A percentile compares a stretch with the other conserved stretches of the same genome.
Evolutionary conservation across 768 basidiomycete species (phyloP).

Genomic region (Bullera alba): DNA sequence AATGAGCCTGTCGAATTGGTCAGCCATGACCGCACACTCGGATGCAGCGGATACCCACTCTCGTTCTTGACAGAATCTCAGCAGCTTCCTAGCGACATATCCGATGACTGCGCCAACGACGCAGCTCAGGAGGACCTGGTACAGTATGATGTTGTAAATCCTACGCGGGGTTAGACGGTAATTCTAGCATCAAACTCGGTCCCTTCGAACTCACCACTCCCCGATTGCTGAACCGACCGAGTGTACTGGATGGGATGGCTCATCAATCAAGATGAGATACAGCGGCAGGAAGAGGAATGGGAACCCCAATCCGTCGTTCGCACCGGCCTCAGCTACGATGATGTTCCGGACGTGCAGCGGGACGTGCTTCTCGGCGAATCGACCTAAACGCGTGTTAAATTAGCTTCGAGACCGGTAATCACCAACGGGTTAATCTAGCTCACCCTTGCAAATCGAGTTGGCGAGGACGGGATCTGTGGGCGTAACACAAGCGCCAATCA

Average conservation of each 20-base stretch:
- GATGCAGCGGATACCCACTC: constrained; percentile 12
- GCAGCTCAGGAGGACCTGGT: constrained; percentile 45
- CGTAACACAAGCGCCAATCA: constrained; percentile 47
- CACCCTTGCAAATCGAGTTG: constrained; percentile 40
- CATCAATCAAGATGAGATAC: constrained; percentile 43
- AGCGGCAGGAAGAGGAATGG: constrained; percentile 48
- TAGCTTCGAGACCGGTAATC: background rate
- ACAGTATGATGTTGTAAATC: constrained; percentile 45
- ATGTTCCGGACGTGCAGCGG: constrained; percentile 47
- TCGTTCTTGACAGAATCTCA: constrained; percentile 37
- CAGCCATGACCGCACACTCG: background rate
- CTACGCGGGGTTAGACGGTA: constrained; percentile 8
- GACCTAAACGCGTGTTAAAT: constrained; percentile 33
- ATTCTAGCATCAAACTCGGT: background rate
- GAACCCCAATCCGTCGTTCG: constrained; percentile 49
- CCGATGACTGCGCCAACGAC: constrained; percentile 47
- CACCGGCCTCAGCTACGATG: constrained; percentile 48
- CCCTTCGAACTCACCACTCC: constrained; percentile 47
- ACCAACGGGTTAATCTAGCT: constrained; percentile 1
- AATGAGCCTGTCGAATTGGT: constrained; percentile 31
- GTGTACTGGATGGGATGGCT: constrained; percentile 24
- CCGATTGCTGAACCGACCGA: constrained; percentile 42
- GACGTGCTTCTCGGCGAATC: constrained; percentile 48
- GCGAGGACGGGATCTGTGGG: constrained; percentile 50
- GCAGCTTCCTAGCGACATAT: constrained; percentile 42